A percentile compares a stretch with the other conserved stretches of the same genome.
Evolutionary conservation across 2,329 filamentous ascomycete genomes (phyloP).

Genomic region (Fusarium circinatum): DNA sequence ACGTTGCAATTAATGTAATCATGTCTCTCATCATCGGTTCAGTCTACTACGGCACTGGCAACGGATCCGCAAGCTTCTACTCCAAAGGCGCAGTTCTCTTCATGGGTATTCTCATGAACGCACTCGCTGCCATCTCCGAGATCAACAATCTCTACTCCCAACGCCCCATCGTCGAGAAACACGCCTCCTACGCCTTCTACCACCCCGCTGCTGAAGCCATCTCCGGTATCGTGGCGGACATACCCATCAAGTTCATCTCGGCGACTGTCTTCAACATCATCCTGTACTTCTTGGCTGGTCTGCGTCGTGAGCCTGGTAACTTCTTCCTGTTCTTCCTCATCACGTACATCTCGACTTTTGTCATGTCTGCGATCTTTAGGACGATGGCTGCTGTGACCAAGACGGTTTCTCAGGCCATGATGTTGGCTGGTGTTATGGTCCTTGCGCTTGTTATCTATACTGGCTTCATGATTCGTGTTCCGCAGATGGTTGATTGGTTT

Average conservation of each 20-base stretch:
- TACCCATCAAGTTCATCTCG: constrained; percentile 67
- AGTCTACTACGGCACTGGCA: constrained; percentile 64
- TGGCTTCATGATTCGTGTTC: constrained; percentile 42
- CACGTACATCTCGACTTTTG: constrained; percentile 73
- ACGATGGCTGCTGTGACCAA: constrained; percentile 77
- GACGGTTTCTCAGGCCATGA: constrained; percentile 69
- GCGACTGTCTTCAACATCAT: constrained; percentile 64
- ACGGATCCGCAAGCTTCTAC: constrained; percentile 63
- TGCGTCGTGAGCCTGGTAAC: constrained; percentile 67
- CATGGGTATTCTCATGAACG: constrained; percentile 69
- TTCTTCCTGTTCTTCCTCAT: constrained; percentile 84
- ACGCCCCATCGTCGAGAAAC: constrained; percentile 61
- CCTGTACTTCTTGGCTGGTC: constrained; percentile 66
- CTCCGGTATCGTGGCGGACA: constrained; percentile 63
- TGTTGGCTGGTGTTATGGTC: constrained; percentile 63
- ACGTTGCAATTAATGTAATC: constrained; percentile 60
- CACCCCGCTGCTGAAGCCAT: constrained; percentile 64
- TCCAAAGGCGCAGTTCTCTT: constrained; percentile 67
- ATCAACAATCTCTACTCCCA: constrained; percentile 58
- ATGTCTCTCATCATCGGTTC: constrained; percentile 71
- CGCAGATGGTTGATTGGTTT: constrained; percentile 72
- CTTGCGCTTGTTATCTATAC: constrained; percentile 59
- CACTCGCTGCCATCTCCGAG: constrained; percentile 66
- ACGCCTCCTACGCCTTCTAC: constrained; percentile 61
- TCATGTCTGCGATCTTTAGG: constrained; percentile 81